These are phyloP conservation scores for Binderoboletus segoi DNA, from an alignment of 1,284 basidiomycete genomes.

Conservation along the genomic window DNA sequence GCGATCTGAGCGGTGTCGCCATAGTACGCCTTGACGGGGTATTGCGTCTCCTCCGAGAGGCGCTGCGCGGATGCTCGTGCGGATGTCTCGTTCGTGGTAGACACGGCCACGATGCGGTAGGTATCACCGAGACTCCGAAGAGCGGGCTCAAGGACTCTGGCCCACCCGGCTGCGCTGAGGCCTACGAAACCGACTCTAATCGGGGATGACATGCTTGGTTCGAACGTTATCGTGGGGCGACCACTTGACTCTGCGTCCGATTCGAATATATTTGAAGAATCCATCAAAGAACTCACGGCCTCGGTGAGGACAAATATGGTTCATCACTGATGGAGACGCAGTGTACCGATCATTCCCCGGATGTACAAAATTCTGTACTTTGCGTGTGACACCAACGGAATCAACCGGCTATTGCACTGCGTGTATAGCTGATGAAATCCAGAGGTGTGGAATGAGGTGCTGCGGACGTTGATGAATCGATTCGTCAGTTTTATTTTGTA, in stretches of 20 bases:
- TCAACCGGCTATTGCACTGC: no score
- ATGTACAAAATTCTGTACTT: no score
- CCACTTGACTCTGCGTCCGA: not conserved
- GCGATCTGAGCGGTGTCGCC: conserved; percentile 19
- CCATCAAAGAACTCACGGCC: not conserved
- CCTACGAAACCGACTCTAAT: conserved; percentile 17
- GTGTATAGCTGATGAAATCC: no score
- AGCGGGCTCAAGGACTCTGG: conserved; percentile 10
- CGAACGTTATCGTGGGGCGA: not conserved
- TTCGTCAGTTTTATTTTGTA: no score
- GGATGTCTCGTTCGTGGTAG: conserved; percentile 16
- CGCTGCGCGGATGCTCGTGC: conserved; percentile 13
- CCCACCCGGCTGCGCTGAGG: conserved; percentile 17
- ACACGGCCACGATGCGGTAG: conserved; percentile 19
- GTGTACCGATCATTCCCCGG: not conserved
- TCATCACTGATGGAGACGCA: not conserved
- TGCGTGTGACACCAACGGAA: no score
- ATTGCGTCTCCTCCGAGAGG: conserved; percentile 6
- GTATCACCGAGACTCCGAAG: conserved; percentile 11
- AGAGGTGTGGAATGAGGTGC: no score
- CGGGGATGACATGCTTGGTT: not conserved
- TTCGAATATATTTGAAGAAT: not conserved
- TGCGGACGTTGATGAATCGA: no score
- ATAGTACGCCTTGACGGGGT: conserved; percentile 16
- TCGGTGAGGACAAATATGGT: not conserved